Base-by-base conservation (phyloP, 2,329 filamentous ascomycete species). In the Clonostachys chloroleuca region DNA sequence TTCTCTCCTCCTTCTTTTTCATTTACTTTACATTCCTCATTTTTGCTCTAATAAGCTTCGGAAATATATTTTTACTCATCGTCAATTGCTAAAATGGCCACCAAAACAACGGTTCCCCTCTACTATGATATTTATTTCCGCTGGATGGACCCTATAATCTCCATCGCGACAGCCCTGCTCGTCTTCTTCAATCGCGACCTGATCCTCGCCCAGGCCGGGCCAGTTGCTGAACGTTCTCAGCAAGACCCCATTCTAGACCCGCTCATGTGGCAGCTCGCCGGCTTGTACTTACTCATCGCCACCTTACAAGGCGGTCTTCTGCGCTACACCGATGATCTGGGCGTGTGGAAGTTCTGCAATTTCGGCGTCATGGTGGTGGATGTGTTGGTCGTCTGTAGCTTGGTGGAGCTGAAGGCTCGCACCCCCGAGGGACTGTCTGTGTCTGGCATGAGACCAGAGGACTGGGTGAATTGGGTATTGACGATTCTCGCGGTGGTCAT, bases 261-360 rank as follows among this genome's bases (percentile, higher is more conserved):
- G 2, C 56, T 57, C 12, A 20, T 58, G 12, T 58, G 55, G n/a
- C 54, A 56, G 36, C 55, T 58, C n/a, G 56, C 49, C 13, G 56
- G 56, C 16, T 52, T 58, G 18, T 46, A 9, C 35, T 51, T 3
- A 18, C 47, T 42, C 14, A 42, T 42, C 20, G 40, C 40, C 40
- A 20, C 7, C 13, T 18, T 16, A 8, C 40, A 42, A 4, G 40
- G 14, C 13, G 14, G 14, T 1, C 44, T 58, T 2, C 42, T 57
- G 0, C 50, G 54, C 1, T 58, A 57, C 33, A 57, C 54, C 2
- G 45, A 57, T n/a, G 54, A 58, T 6, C 34, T 54, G 9, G 50
- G 47, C 10, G 43, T 56, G 7, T 57, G 54, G 54, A 58, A 51
- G 40, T 54, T 52, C 13, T 5, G 13, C 40, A 42, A 42, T 20